Conservation (phyloP, 371 early-diverging fungal genomes). For the Syncephalis plumigaleata region DNA sequence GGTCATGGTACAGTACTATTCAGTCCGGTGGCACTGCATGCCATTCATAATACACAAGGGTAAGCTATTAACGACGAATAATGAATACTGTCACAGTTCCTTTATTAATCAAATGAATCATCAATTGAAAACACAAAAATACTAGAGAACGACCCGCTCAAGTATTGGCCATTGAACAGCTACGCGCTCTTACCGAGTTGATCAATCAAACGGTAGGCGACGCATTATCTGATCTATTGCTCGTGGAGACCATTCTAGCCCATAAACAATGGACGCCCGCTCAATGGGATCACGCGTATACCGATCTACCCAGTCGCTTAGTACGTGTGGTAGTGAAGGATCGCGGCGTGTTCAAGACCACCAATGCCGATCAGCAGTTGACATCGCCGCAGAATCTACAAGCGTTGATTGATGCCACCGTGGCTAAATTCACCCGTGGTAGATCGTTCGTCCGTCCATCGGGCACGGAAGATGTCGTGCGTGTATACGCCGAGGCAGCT, state of each 20-base stretch:
- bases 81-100: no score
- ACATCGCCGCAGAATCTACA: conserved; percentile 81
- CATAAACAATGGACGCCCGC: conserved; percentile 58
- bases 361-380: conserved; percentile 89
- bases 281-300: conserved; percentile 88
- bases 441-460: conserved; percentile 95
- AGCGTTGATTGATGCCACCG: conserved; percentile 63
- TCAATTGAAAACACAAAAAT: no score
- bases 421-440: conserved; percentile 65
- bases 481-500: conserved; percentile 97
- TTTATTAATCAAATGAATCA: no score
- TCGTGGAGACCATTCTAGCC: conserved; percentile 86
- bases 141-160: conserved; percentile 46
- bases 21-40: conserved; percentile 58
- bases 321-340: conserved; percentile 90
- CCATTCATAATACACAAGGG: conserved; percentile 53
- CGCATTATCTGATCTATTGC: conserved; percentile 93
- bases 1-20: conserved; percentile 99
- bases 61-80: no score
- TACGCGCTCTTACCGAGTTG: conserved; percentile 70
- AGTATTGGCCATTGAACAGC: conserved; percentile 51
- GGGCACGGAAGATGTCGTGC: conserved; percentile 99
- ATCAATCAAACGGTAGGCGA: conserved; percentile 99
- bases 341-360: conserved; percentile 78
- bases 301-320: conserved; percentile 83